These are phyloP conservation scores for Leptographium radiaticola DNA, from an alignment of 2,329 filamentous ascomycete species.

Conservation along the genomic window DNA sequence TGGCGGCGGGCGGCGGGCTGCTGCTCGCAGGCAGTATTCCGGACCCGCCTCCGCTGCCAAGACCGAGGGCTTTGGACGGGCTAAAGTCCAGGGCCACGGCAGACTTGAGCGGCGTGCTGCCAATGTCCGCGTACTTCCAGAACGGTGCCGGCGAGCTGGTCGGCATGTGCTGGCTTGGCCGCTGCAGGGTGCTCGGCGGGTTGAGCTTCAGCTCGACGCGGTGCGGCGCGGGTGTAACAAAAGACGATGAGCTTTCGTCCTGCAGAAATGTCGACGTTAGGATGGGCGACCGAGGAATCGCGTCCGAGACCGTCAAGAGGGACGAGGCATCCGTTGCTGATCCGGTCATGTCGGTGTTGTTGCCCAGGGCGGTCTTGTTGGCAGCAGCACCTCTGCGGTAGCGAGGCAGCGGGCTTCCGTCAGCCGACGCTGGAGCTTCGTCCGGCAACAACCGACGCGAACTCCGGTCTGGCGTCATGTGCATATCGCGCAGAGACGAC, in stretches of 20 bases:
- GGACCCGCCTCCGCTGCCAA: conserved; percentile 2
- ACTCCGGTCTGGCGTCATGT: conserved; percentile 46
- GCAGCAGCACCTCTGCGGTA: conserved; percentile 29
- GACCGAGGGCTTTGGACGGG: conserved; percentile 32
- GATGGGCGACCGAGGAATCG: conserved; percentile 42
- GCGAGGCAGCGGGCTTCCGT: conserved; percentile 49
- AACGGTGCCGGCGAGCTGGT: conserved; percentile 77
- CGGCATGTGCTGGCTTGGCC: conserved; percentile 75
- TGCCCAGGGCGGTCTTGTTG: conserved; percentile 2
- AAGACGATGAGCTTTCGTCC: conserved; percentile 47
- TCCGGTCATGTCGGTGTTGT: conserved; percentile 3
- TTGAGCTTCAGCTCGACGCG: conserved; percentile 62
- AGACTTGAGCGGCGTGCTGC: conserved; percentile 53
- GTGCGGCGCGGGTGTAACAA: conserved; percentile 60
- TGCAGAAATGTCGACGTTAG: conserved; percentile 49
- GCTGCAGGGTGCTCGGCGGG: conserved; percentile 67
- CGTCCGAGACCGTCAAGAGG: conserved; percentile 4
- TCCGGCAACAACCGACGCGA: conserved; percentile 26
- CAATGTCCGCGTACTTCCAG: conserved; percentile 73
- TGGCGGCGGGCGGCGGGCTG: conserved; percentile 37
- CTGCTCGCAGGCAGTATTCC: conserved; percentile 36
- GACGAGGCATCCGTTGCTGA: conserved; percentile 7
- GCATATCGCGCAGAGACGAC: conserved; percentile 33
- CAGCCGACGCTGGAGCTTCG: conserved; percentile 22
- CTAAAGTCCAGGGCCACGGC: conserved; percentile 40